Evolutionary conservation across 164 flowering plant species (phyloP), one percentile per base, ranked within the genome.

Genomic region (Platanus orientalis): DNA sequence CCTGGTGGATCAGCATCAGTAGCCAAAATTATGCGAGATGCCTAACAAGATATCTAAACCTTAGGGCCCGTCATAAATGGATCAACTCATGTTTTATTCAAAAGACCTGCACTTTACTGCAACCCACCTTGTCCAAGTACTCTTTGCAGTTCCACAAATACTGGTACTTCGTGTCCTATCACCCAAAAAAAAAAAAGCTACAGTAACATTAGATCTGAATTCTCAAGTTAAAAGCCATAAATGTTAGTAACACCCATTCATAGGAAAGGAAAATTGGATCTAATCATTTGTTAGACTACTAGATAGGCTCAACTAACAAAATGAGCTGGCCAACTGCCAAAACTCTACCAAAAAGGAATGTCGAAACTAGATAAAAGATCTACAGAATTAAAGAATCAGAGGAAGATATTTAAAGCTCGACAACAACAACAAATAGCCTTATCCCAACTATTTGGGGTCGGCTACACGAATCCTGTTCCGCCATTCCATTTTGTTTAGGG

Each of bases 81-180:
- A 40, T 28, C 19, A 53, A 57, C 45, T 14, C n/a, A 23, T 55
- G 54, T 16, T 10, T 25, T n/a, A 55, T 29, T 11, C 20, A 25
- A 36, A 17, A 3, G 9, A 4, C n/a, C n/a, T n/a, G n/a, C n/a
- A n/a, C n/a, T n/a, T n/a, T n/a, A n/a, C n/a, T n/a, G n/a, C n/a
- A 14, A 71, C 77, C 27, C 61, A 89, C 98, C 96, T 88, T 76
- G 6, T 75, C 72, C 27, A 88, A 57, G 73, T 94, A 87, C 52
- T 85, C 90, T 67, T 81, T 86, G 88, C 96, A 89, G 78, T 88
- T 89, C 99, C 96, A 94, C 63, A 94, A 65, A 73, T 79, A 94
- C 66, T 81, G 95, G 76, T 81, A 94, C 72, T 83, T 85, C 29
- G 67, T 82, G 79, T 91, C 97, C 97, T 94, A 81, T 82, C 76